Evolutionary conservation across 1,284 basidiomycete species (phyloP), one percentile per base, ranked within the genome.

Genomic region (Ganoderma lingzhi): DNA sequence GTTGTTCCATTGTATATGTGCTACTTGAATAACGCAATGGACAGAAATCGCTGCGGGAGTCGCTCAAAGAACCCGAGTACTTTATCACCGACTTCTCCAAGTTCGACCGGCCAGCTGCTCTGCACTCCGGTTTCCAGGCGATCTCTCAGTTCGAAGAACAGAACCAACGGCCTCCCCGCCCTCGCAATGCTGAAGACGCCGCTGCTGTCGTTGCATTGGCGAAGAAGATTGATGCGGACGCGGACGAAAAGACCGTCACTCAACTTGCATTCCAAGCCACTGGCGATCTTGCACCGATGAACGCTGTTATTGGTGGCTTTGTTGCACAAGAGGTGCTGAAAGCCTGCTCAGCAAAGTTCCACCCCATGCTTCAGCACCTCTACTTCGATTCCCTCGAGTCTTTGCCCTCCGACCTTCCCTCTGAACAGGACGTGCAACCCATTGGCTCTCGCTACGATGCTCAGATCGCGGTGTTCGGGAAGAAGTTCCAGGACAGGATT

Each of bases 351-450:
- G 96, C 97, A 75, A 99, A 99, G 84, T 99, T 99, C 87, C 95
- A 98, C 78, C 98, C 98, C 4, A 95, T 97, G 88, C 84, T 96
- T 66, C 98, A 99, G 81, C 90, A 95, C 81, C 86, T 99, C 80
- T 99, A 99, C 87, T 96, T 99, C 79, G 98, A 99, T 82, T 97
- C 97, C 37, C 87, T 99, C 67, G 98, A 99, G 82, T 98, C 98
- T 0, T 84, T 98, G 55, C 97, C 96, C 17, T 80, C 85, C 14
- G 80, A 82, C 37, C 82, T 93, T 35, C 96, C 96, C 0, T 88
- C 91, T 3, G 97, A 98, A 80, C 87, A 86, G 61, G 98, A 99
- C 66, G 94, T 92, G 77, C 92, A 93, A 74, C 96, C 97, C 1
- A 83, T 84, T 32, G 92, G 92, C 35, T 90, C 92, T 55, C 91